These are phyloP conservation scores for Aristolochia fimbriata DNA, from an alignment of 164 flowering plant species.

Conservation along the genomic window DNA sequence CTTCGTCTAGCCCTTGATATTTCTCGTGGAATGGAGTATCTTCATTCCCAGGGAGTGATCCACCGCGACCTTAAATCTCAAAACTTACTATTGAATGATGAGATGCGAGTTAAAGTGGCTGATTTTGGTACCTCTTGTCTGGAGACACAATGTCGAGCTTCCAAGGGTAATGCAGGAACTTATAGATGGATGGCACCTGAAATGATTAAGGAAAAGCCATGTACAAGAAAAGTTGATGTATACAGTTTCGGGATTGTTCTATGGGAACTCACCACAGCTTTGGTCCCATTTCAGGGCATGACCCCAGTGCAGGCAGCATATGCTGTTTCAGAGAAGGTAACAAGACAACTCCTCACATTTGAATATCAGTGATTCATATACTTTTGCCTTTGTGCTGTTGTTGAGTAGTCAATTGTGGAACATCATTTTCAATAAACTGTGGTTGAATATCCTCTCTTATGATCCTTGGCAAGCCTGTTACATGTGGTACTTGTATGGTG, in stretches of 20 bases:
- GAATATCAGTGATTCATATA: no score
- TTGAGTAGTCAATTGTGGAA: no score
- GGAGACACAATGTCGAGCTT: conserved; percentile 62
- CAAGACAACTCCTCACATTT: neutral
- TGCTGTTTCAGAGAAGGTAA: conserved; percentile 90
- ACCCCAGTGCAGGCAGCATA: conserved; percentile 97
- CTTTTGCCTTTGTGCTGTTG: no score
- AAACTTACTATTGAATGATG: conserved; percentile 82
- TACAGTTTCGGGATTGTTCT: conserved; percentile 92
- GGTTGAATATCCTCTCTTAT: no score
- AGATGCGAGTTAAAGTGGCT: conserved; percentile 87
- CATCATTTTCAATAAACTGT: no score
- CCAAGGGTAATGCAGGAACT: conserved; percentile 86
- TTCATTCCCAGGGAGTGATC: conserved; percentile 91
- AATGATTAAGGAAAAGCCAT: conserved; percentile 88
- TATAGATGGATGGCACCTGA: conserved; percentile 99
- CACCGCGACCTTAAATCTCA: conserved; percentile 88
- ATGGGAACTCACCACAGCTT: conserved; percentile 83
- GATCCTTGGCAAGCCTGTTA: neutral
- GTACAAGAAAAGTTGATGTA: conserved; percentile 84
- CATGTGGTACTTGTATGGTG: no score
- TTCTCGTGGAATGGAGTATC: conserved; percentile 90
- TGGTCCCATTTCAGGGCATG: conserved; percentile 95
- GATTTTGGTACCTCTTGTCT: conserved; percentile 93
- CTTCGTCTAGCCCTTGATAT: conserved; percentile 88